phyloP scores from a whole-genome alignment of 176 grass and related monocot species.

The Avena atlantica region DNA sequence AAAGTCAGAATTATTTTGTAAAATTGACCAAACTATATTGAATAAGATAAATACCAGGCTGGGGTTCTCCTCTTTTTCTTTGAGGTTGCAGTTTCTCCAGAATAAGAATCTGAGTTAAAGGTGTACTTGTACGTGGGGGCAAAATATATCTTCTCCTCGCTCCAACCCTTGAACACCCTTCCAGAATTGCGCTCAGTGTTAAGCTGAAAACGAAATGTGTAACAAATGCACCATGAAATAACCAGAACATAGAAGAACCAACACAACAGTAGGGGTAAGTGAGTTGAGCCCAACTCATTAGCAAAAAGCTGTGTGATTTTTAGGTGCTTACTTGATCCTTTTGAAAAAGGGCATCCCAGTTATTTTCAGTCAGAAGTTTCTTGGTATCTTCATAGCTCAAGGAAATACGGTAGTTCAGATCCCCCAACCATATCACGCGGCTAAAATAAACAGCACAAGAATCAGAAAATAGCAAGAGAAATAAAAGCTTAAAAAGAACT shows the following conservation, averaged over 20 bases:
- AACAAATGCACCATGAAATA: slow-evolving; percentile 19
- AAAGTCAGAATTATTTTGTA: background rate
- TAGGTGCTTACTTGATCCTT: slow-evolving; percentile 83
- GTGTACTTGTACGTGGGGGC: slow-evolving; percentile 94
- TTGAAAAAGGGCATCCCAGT: slow-evolving; percentile 88
- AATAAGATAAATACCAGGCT: slow-evolving; percentile 67
- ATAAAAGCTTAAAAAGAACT: slow-evolving; percentile 17
- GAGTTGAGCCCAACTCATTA: background rate
- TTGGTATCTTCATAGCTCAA: slow-evolving; percentile 80
- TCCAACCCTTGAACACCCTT: slow-evolving; percentile 84
- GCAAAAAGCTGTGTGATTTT: background rate
- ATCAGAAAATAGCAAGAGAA: slow-evolving; percentile 33
- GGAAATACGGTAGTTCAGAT: slow-evolving; percentile 92
- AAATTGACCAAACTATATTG: background rate
- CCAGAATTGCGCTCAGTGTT: slow-evolving; percentile 76
- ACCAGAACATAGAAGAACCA: background rate
- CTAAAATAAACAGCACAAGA: slow-evolving; percentile 48
- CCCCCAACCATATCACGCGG: slow-evolving; percentile 81
- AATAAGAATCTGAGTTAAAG: slow-evolving; percentile 84
- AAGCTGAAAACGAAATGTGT: slow-evolving; percentile 54
- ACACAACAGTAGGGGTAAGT: no score
- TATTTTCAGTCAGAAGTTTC: slow-evolving; percentile 77
- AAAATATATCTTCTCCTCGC: slow-evolving; percentile 93
- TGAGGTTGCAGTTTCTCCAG: slow-evolving; percentile 75
- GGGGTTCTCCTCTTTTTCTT: slow-evolving; percentile 97